Conservation (phyloP, 768 basidiomycete genomes). For the Serpula lacrymans region DNA sequence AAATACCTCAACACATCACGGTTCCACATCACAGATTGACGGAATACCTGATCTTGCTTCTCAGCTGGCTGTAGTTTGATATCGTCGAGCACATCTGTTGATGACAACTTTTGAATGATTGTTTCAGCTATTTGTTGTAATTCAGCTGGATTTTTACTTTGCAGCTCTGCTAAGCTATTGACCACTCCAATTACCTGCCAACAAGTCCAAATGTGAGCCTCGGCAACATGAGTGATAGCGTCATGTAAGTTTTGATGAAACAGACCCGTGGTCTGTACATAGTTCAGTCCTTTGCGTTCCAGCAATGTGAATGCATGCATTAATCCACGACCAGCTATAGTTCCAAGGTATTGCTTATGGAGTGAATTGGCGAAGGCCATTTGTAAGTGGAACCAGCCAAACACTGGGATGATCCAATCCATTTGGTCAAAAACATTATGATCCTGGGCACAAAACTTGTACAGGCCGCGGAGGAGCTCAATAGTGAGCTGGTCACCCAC, state of each 20-base stretch:
- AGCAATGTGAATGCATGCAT: conserved; percentile 17
- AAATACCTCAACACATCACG: conserved; percentile 35
- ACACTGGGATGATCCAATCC: conserved; percentile 28
- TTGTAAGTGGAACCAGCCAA: conserved; percentile 40
- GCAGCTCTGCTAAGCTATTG: conserved; percentile 23
- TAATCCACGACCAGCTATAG: conserved; percentile 14
- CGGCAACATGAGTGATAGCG: conserved; percentile 30
- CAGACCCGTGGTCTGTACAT: conserved; percentile 9
- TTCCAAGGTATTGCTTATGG: conserved; percentile 40
- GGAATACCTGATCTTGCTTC: conserved; percentile 21
- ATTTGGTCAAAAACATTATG: conserved; percentile 35
- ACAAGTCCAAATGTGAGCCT: conserved; percentile 33
- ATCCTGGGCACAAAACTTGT: conserved; percentile 33
- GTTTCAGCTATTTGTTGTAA: conserved; percentile 23
- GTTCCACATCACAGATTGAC: conserved; percentile 31
- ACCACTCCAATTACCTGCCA: conserved; percentile 27
- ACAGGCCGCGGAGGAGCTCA: conserved; percentile 33
- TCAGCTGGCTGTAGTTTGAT: conserved; percentile 5
- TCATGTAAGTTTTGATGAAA: conserved; percentile 28
- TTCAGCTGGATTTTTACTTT: conserved; percentile 18
- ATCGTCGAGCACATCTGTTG: conserved; percentile 24
- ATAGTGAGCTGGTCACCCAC: conserved; percentile 38
- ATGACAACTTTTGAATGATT: conserved; percentile 27
- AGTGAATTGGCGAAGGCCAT: conserved; percentile 40
- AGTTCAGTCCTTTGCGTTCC: conserved; percentile 15